These are phyloP conservation scores for Puccinia novopanici DNA, from an alignment of 1,284 basidiomycete species.

Conservation along the genomic window DNA sequence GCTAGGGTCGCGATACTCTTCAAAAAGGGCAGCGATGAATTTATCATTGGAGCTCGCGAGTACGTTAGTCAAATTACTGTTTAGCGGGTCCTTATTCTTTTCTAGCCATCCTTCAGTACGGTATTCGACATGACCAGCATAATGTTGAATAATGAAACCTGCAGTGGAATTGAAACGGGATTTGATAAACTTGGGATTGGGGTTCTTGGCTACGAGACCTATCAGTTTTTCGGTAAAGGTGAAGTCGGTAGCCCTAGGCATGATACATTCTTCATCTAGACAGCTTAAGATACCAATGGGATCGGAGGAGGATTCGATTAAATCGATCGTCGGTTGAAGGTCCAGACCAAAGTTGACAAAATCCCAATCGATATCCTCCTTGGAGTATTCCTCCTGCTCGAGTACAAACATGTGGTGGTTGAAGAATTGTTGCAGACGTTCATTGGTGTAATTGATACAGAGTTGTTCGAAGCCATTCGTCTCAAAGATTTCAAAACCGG, in stretches of 20 bases:
- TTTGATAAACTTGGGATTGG: constrained; percentile 74
- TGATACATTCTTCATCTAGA: constrained; percentile 98
- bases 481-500: constrained; percentile 89
- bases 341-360: constrained; percentile 98
- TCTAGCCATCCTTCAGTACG: constrained; percentile 94
- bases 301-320: constrained; percentile 75
- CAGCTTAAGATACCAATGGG: constrained; percentile 88
- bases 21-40: constrained; percentile 80
- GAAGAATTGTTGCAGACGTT: constrained; percentile 59
- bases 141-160: constrained; percentile 94
- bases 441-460: constrained; percentile 88
- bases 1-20: constrained; percentile 69
- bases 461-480: constrained; percentile 86
- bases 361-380: constrained; percentile 97
- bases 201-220: constrained; percentile 63
- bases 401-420: constrained; percentile 99
- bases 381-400: constrained; percentile 97
- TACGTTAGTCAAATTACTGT: constrained; percentile 90
- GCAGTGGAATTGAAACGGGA: constrained; percentile 75
- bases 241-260: constrained; percentile 93
- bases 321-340: constrained; percentile 95
- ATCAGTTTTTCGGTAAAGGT: constrained; percentile 94
- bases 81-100: constrained; percentile 99
- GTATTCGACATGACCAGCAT: constrained; percentile 96
- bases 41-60: constrained; percentile 79